Conservation (phyloP, 208 protist species). For the Lotmaria passim region DNA sequence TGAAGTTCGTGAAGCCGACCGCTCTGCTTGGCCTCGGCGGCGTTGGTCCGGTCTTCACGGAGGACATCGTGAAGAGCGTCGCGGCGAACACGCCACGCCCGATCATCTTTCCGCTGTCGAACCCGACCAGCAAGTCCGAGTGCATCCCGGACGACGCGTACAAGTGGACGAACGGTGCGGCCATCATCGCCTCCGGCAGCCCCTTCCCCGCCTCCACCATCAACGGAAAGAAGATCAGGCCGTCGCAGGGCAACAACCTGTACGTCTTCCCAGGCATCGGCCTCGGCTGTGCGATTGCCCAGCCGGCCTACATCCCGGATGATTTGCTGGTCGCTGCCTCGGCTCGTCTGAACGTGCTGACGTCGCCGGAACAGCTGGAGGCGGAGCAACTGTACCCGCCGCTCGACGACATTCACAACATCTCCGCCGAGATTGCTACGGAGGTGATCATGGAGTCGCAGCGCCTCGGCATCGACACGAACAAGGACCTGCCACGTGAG, state of each 20-base stretch:
- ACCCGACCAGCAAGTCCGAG: conserved; percentile 93
- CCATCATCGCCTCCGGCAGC: conserved; percentile 95
- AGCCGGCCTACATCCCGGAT: conserved; percentile 87
- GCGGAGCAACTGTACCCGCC: conserved; percentile 73
- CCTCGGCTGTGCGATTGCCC: conserved; percentile 81
- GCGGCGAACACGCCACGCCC: conserved; percentile 80
- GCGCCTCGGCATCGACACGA: conserved; percentile 61
- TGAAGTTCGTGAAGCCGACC: conserved; percentile 94
- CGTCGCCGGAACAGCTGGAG: conserved; percentile 51
- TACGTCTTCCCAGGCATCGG: conserved; percentile 96
- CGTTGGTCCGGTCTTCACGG: conserved; percentile 92
- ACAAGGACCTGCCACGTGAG: conserved; percentile 52
- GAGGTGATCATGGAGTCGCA: conserved; percentile 73
- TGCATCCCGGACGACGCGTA: conserved; percentile 94
- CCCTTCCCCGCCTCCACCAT: conserved; percentile 93
- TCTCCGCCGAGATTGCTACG: conserved; percentile 77
- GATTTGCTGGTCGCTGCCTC: conserved; percentile 89
- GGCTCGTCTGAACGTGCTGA: conserved; percentile 65
- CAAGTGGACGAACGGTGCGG: conserved; percentile 92
- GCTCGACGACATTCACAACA: conserved; percentile 73
- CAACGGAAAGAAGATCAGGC: conserved; percentile 79
- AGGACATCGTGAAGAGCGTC: conserved; percentile 90
- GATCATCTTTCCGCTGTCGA: conserved; percentile 98
- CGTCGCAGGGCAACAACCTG: conserved; percentile 98
- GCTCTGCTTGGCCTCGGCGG: conserved; percentile 95